Conservation (phyloP, 2,329 filamentous ascomycete species). For the Claviceps maximensis region DNA sequence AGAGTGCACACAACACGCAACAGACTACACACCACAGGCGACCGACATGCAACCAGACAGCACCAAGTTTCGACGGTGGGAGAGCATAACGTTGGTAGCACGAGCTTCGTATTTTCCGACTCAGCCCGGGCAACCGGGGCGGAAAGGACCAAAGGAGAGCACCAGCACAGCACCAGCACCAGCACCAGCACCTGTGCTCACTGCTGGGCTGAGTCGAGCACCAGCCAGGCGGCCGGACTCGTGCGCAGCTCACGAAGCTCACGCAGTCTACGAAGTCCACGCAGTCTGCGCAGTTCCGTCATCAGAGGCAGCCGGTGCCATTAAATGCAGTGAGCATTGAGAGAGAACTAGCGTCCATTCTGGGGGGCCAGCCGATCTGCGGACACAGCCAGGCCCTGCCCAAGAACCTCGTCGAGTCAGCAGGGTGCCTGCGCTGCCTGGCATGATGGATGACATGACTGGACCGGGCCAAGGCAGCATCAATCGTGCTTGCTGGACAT, state of each 20-base stretch:
- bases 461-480: no score
- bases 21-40: no score
- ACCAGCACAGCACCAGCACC: no score
- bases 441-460: no score
- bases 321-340: not conserved
- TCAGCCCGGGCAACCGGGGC: not conserved
- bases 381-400: not conserved
- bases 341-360: not conserved
- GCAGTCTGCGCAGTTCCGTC: not conserved
- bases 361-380: not conserved
- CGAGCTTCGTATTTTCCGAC: not conserved
- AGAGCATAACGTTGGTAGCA: not conserved
- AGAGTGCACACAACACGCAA: no score
- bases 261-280: no score
- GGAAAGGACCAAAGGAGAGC: not conserved
- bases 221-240: no score
- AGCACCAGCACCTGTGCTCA: not conserved
- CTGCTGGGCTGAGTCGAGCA: no score
- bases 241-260: not conserved
- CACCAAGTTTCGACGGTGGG: no score
- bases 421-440: no score
- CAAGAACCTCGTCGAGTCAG: no score
- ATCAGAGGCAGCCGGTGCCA: not conserved
- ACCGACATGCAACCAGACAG: no score
- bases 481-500: not conserved